Base-by-base conservation (phyloP, 1,139 yeast genomes). In the Sugiyamaella sp. region DNA sequence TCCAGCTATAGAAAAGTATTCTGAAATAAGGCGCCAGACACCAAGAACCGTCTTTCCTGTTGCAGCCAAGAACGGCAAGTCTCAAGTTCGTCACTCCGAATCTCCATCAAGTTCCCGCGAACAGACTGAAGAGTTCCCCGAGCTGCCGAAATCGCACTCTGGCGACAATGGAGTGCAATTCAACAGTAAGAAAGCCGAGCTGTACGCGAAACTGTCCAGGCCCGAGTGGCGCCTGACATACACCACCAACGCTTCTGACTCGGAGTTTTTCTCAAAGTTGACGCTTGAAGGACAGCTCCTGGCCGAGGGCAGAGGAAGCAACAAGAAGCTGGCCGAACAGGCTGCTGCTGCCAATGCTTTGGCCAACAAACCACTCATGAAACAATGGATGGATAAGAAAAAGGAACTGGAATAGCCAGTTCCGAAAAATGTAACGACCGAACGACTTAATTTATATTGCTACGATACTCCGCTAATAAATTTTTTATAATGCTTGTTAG, bases 191-290 rank as follows among this genome's bases (percentile, higher is more conserved):
- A 91, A 91, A 63, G 80, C 84, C 17, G 84, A 84, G 57, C 73
- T 93, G 16, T 91, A 93, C 65, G 82, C 93, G 1, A 72, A 87
- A 48, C 82, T 93, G 49, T 97, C 97, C 0, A 80, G 84, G 43
- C 93, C 95, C 0, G 78, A 80, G 3, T 72, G 79, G 55, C 84
- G 84, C 39, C 86, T 96, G 0, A 75, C 74, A 29, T 93, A 93
- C 66, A 29, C 33, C 1, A 51, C 61, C 40, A 32, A 20, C 2
- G 14, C 20, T 14, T 17, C 38, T 38, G 51, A 45, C 14, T 38
- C 50, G 14, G 54, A 14, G 4, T 58, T 52, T 42, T 32, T 38
- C 29, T 44, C 59, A 21, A 38, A 29, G 16, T 62, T 60, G 8
- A 40, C n/a, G 17, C 53, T 60, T 54, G 55, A 43, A 16, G 46